phyloP scores from a whole-genome alignment of 768 basidiomycete genomes.

The Tylopilus sp. region DNA sequence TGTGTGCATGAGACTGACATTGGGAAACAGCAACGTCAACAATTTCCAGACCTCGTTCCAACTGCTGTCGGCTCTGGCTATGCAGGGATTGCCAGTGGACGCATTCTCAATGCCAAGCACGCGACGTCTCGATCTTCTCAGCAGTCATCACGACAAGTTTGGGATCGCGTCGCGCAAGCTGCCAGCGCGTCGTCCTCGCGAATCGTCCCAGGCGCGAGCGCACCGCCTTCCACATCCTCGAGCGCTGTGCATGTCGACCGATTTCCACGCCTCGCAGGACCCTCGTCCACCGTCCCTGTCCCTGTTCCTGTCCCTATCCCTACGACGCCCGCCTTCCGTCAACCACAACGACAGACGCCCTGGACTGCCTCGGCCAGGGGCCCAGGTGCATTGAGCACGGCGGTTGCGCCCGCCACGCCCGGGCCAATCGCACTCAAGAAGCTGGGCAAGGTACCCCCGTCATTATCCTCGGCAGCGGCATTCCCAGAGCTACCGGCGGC shows the following conservation, averaged over 20 bases:
- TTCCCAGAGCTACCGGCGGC: conserved; percentile 71
- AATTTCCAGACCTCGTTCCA: conserved; percentile 77
- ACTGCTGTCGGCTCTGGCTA: conserved; percentile 60
- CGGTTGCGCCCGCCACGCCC: neutral
- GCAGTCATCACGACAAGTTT: conserved; percentile 64
- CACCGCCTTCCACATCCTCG: conserved; percentile 29
- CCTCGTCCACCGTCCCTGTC: no score
- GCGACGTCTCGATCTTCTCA: conserved; percentile 58
- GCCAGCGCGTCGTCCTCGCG: conserved; percentile 48
- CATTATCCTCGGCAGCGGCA: conserved; percentile 48
- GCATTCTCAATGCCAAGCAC: conserved; percentile 81
- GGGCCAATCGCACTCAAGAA: conserved; percentile 11
- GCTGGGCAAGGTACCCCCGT: conserved; percentile 31
- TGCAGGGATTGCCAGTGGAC: conserved; percentile 76
- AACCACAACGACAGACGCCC: conserved; percentile 53
- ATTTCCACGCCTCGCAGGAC: conserved; percentile 31
- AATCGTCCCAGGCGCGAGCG: conserved; percentile 9
- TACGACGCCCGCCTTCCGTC: conserved; percentile 31
- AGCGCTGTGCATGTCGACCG: conserved; percentile 13
- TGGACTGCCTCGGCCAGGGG: conserved; percentile 47
- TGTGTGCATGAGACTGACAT: conserved; percentile 2
- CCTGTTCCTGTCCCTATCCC: no score
- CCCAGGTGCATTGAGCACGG: neutral
- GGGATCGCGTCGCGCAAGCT: conserved; percentile 85
- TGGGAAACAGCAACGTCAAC: conserved; percentile 63